phyloP scores from a whole-genome alignment of 352 stramenopile species.

The Pythium phragmitis region DNA sequence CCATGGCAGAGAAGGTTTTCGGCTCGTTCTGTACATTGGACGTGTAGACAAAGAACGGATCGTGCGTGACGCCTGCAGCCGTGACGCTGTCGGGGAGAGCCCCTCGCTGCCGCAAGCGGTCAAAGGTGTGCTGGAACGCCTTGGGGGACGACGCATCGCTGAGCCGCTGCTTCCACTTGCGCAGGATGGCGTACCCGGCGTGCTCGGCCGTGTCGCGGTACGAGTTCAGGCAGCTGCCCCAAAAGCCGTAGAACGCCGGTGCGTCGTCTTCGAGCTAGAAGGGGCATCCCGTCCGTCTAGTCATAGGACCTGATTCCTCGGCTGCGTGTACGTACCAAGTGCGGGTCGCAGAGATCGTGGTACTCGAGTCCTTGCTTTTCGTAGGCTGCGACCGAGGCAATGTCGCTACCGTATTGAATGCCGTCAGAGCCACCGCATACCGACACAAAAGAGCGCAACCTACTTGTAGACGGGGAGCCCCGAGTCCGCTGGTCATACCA shows the following conservation, averaged over 20 bases:
- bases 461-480: constrained; percentile 89
- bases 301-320: background rate
- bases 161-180: constrained; percentile 48
- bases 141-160: constrained; percentile 8
- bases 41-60: constrained; percentile 91
- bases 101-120: constrained; percentile 33
- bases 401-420: constrained; percentile 50
- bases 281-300: background rate
- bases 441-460: background rate
- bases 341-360: constrained; percentile 87
- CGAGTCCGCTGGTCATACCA: constrained; percentile 55
- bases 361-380: constrained; percentile 80
- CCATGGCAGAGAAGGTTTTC: background rate
- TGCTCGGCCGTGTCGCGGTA: constrained; percentile 84
- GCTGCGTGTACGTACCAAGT: constrained; percentile 41
- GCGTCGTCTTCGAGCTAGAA: constrained; percentile 66
- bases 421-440: background rate
- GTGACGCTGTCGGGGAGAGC: constrained; percentile 34
- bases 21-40: constrained; percentile 69
- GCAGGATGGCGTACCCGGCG: constrained; percentile 56
- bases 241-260: constrained; percentile 91
- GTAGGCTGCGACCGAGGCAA: constrained; percentile 84
- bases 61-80: constrained; percentile 36
- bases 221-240: constrained; percentile 85
- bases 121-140: constrained; percentile 40